Evolutionary conservation across 2,329 filamentous ascomycete species (phyloP), one percentile per base, ranked within the genome.

Genomic region (Rhinocladiella mackenziei): DNA sequence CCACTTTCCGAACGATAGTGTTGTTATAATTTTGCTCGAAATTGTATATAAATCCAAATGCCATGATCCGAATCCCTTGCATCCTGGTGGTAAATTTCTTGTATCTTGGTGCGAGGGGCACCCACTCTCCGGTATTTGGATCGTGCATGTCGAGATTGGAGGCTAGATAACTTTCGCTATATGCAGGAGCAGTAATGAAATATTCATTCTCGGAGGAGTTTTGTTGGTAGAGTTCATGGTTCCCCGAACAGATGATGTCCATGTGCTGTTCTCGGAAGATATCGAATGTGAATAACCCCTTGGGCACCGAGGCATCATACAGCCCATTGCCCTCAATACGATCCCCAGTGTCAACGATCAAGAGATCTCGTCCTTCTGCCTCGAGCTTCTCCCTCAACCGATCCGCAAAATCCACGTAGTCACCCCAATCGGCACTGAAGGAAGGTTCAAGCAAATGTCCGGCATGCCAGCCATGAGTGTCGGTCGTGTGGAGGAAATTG

Each of bases 311-410:
- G 4, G 83, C 84, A 62, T 97, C 92, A 66, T 95, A 97, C 3
- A 98, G 77, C 1, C 91, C 92, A 62, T 95, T 97, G 25, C 91
- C 89, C 65, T 97, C 92, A 57, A 96, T 79, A 5, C 91, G 79
- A 61, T 97, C 92, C 48, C 92, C 92, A 0, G 89, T 96, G 63
- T 98, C 92, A 52, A 98, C 73, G n/a, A 98, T 72, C n/a, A 98
- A 71, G 11, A 98, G 71, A 62, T 98, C 92, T 19, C 78, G 79
- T 32, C 88, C 89, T 40, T 83, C 75, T 1, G 80, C 77, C 60
- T 96, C 86, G 43, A 89, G 88, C 60, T 79, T 82, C 55, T 80
- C 76, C 43, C 80, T 84, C 74, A 98, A 80, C 61, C 91, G 88
- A 25, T 83, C 74, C 23, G 89, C 80, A 62, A 98, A 96, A 5